Conservation (phyloP, 208 protist species). For the Leptomonas seymouri region DNA sequence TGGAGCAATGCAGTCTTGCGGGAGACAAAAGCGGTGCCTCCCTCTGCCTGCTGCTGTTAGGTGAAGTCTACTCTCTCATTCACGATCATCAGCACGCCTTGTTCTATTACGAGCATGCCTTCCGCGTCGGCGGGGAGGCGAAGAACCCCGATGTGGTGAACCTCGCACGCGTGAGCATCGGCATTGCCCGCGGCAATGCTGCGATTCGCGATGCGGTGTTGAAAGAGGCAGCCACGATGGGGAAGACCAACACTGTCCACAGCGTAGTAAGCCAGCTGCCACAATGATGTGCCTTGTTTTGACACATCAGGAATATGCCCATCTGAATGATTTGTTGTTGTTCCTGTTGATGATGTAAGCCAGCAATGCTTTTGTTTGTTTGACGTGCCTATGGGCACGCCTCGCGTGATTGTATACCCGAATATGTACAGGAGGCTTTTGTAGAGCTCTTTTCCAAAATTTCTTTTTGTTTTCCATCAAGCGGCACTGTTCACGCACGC, state of each 20-base stretch:
- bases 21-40: constrained; percentile 84
- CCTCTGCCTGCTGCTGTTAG: constrained; percentile 85
- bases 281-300: constrained; percentile 23
- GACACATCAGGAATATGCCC: too few species aligned
- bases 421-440: too few species aligned
- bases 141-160: constrained; percentile 68
- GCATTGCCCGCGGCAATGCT: constrained; percentile 72
- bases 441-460: too few species aligned
- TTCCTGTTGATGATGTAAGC: too few species aligned
- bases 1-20: constrained; percentile 82
- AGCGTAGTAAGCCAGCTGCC: constrained; percentile 64
- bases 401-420: neutral
- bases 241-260: constrained; percentile 54
- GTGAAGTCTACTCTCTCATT: constrained; percentile 85
- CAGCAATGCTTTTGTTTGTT: neutral
- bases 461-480: too few species aligned
- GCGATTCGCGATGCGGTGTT: constrained; percentile 69
- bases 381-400: neutral
- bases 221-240: constrained; percentile 61
- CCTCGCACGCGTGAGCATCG: constrained; percentile 82
- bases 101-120: constrained; percentile 92
- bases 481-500: too few species aligned
- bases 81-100: constrained; percentile 85
- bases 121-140: constrained; percentile 82
- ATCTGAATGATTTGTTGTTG: too few species aligned